These are phyloP conservation scores for Tillandsia fasciculata DNA, from an alignment of 176 grass and related monocot species.

Conservation along the genomic window DNA sequence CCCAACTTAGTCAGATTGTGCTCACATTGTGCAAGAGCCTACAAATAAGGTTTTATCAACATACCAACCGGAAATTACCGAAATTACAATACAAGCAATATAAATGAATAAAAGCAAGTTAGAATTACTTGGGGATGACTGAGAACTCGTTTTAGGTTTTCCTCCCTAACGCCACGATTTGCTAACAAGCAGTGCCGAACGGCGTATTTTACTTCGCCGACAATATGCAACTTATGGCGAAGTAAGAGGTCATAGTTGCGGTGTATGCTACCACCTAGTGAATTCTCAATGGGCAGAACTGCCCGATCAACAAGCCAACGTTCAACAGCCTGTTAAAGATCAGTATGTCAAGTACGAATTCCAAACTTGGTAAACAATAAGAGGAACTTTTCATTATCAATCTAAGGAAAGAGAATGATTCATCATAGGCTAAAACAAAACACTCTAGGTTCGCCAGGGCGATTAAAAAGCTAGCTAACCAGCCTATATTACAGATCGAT, in stretches of 20 bases:
- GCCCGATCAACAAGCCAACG: conserved; percentile 44
- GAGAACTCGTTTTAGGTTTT: conserved; percentile 46
- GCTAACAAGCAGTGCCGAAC: conserved; percentile 59
- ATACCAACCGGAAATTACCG: not conserved
- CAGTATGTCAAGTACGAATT: conserved; percentile 14
- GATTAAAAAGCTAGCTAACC: not conserved
- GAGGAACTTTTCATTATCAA: not conserved
- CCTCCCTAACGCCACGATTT: conserved; percentile 42
- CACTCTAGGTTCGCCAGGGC: not conserved
- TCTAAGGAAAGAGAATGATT: not conserved
- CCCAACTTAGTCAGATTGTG: conserved; percentile 56
- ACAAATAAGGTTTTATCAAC: conserved; percentile 10
- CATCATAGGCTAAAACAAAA: not conserved
- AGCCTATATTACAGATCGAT: not conserved
- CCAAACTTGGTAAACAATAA: conserved; percentile 8
- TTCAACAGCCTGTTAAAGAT: conserved; percentile 46
- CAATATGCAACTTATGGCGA: conserved; percentile 56
- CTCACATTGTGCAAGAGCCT: conserved; percentile 88
- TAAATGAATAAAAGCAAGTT: not conserved
- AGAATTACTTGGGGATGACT: conserved; percentile 64
- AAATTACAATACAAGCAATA: not conserved
- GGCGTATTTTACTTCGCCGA: conserved; percentile 50
- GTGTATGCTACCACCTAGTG: conserved; percentile 76
- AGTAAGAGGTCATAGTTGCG: conserved; percentile 81
- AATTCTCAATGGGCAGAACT: conserved; percentile 66